phyloP scores from a whole-genome alignment of 331 rosid genomes.

The Saraca asoca region DNA sequence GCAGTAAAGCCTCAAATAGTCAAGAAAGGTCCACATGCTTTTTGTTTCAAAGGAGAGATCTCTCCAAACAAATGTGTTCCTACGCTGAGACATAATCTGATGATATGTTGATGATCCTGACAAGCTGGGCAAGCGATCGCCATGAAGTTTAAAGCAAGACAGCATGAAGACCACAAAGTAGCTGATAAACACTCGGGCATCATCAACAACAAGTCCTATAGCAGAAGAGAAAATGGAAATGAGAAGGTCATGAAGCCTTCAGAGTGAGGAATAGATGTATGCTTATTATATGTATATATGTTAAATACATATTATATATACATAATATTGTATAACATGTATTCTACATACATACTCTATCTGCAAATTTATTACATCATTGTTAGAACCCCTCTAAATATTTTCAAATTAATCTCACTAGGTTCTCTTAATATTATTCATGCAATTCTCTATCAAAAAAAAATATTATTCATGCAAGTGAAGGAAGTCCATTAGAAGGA shows the following conservation, averaged over 20 bases:
- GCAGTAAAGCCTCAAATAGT: slow-evolving; percentile 92
- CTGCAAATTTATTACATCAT: not conserved
- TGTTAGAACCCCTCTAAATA: not conserved
- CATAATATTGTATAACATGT: not conserved
- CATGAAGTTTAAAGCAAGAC: slow-evolving; percentile 91
- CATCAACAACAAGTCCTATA: slow-evolving; percentile 80
- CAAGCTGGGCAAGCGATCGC: slow-evolving; percentile 65
- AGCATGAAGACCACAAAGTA: slow-evolving; percentile 88
- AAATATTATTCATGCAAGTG: slow-evolving; percentile 5
- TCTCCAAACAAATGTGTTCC: slow-evolving; percentile 78
- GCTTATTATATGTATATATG: not conserved
- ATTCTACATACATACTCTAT: no score
- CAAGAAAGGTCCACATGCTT: slow-evolving; percentile 99
- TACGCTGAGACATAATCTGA: slow-evolving; percentile 76
- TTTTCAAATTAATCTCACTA: slow-evolving; percentile 10
- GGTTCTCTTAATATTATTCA: slow-evolving; percentile 13
- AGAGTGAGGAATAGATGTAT: slow-evolving; percentile 12
- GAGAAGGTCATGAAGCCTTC: slow-evolving; percentile 29
- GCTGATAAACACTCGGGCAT: slow-evolving; percentile 80
- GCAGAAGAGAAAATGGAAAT: slow-evolving; percentile 25
- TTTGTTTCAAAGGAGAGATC: slow-evolving; percentile 98
- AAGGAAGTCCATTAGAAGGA: slow-evolving; percentile 12
- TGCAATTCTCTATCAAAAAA: no score
- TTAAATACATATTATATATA: not conserved
- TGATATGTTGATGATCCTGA: slow-evolving; percentile 71